Percentiles rank a stretch among this genome's conserved stretches.
phyloP scores from a whole-genome alignment of 306 rosid species.

The Hippophae rhamnoides region DNA sequence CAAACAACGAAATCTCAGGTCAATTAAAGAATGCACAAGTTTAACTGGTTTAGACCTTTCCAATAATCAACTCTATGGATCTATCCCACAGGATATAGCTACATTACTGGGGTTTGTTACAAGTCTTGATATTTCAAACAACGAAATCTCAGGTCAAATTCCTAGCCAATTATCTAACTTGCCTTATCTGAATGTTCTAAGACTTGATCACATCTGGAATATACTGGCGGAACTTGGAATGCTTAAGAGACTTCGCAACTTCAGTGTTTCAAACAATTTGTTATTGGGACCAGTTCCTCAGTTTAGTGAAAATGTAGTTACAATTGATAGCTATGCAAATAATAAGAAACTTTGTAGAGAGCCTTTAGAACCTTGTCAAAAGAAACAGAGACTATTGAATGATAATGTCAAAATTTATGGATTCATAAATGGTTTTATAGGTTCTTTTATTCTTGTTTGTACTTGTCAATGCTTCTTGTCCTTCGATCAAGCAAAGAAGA shows the following conservation, averaged over 20 bases:
- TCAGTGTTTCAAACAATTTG: constrained; percentile 18
- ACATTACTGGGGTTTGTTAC: background rate
- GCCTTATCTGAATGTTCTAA: constrained; percentile 10
- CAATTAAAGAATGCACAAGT: constrained; percentile 9
- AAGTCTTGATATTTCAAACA: constrained; percentile 24
- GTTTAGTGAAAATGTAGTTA: background rate
- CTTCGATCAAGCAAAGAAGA: no score
- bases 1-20: no score
- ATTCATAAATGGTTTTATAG: constrained; percentile 15
- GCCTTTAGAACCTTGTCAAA: constrained; percentile 8
- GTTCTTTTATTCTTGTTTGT: constrained; percentile 8
- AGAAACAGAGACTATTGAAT: background rate
- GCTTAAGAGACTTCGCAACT: constrained; percentile 2
- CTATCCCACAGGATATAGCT: constrained; percentile 19
- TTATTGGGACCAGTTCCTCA: constrained; percentile 25
- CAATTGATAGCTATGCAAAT: constrained; percentile 16
- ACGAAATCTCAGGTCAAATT: constrained; percentile 23
- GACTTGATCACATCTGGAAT: constrained; percentile 19
- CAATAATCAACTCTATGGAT: constrained; percentile 15
- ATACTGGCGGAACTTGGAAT: constrained; percentile 24
- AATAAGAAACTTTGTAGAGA: constrained; percentile 27
- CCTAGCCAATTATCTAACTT: constrained; percentile 17
- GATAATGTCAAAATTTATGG: background rate
- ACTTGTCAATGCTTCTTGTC: background rate
- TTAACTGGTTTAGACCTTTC: constrained; percentile 17